Evolutionary conservation across 148 eudicot genomes (phyloP), one percentile per base, ranked within the genome.

Genomic region (Silene conica): DNA sequence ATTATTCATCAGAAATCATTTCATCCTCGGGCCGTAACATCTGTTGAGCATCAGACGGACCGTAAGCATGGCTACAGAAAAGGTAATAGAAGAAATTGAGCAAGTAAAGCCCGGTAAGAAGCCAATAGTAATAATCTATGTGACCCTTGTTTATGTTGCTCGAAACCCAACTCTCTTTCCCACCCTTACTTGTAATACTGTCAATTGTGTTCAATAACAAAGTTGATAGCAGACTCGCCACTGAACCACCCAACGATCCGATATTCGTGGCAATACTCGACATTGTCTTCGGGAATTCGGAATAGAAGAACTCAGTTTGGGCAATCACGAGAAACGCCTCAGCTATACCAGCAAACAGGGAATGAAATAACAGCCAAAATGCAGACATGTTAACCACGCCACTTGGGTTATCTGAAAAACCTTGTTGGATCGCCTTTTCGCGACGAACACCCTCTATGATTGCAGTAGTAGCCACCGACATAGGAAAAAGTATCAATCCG

Each of bases 131-230:
- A 63, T 87, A 91, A 73, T 91, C 97, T 69, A 73, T 83, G 45
- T 82, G 93, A 57, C 87, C 97, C 85, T 87, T 82, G 63, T 91
- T 83, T 46, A 91, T 83, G 55, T 91, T 73, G 43, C 80, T 85
- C 18, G 93, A 87, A 16, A 85, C 75, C 97, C 93, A 91, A 71
- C 97, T 87, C 48, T 77, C 81, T 0, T 74, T 66, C 13, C 90
- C 92, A 7, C 86, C 88, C 55, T 67, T 69, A 14, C 78, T 83
- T 0, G 93, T 89, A 8, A 80, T 46, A 23, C 64, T 13, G 60
- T 91, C 85, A 0, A 83, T 41, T 2, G 50, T 19, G 31, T 67
- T 89, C 85, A 87, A 46, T 2, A 89, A 65, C 6, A 85, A 41
- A 67, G 88, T 85, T 11, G 87, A 83, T 14, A 91, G 1, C 60